phyloP scores from a whole-genome alignment of 345 rosid genomes.

The Populus ilicifolia region DNA sequence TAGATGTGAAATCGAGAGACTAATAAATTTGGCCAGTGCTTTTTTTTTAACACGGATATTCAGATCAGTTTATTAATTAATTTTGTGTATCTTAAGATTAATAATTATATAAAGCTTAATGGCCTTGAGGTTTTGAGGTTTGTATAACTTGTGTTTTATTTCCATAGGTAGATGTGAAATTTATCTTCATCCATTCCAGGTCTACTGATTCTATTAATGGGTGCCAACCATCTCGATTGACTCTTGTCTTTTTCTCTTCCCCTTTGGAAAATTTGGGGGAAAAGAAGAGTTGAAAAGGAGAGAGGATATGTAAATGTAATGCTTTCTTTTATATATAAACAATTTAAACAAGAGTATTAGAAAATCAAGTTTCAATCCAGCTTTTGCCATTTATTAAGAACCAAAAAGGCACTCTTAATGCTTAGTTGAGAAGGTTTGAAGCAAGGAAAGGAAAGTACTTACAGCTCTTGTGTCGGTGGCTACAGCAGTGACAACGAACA shows the following conservation, averaged over 20 bases:
- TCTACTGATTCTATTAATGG: background rate
- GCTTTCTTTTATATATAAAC: no score
- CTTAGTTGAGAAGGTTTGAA: no score
- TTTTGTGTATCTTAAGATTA: no score
- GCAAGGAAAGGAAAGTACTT: conserved; percentile 11
- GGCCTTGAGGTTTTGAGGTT: no score
- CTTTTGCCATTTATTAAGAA: no score
- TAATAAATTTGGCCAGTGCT: background rate
- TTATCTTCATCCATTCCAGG: background rate
- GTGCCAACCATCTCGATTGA: conserved; percentile 17
- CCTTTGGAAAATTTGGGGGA: background rate
- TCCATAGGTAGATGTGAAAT: background rate
- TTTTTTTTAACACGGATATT: no score
- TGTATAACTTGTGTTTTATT: background rate
- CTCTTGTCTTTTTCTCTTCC: background rate
- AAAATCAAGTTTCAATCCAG: no score
- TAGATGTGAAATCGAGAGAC: background rate
- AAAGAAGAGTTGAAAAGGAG: background rate
- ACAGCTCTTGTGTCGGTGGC: conserved; percentile 97
- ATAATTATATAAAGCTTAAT: no score
- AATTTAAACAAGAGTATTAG: no score
- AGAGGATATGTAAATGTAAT: no score
- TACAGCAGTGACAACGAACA: conserved; percentile 89
- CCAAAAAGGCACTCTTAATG: no score
- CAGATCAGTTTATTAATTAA: no score